Percentiles rank a stretch among this genome's conserved stretches.
phyloP scores from a whole-genome alignment of 768 basidiomycete genomes.

The Tylopilus sp. region DNA sequence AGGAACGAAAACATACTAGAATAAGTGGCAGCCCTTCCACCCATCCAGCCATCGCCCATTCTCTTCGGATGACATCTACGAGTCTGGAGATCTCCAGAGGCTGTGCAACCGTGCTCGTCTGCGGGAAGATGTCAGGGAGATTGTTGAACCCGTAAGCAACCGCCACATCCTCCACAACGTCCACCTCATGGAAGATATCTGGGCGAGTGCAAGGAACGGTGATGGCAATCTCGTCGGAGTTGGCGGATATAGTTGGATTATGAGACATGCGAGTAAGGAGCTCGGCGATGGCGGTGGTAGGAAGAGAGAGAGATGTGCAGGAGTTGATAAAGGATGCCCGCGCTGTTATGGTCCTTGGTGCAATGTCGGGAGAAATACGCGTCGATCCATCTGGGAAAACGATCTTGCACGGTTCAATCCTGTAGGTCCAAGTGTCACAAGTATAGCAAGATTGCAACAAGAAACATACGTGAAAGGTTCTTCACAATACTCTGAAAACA shows the following conservation, averaged over 20 bases:
- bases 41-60: constrained; percentile 96
- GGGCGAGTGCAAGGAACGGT: constrained; percentile 92
- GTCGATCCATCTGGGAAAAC: constrained; percentile 72
- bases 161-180: constrained; percentile 97
- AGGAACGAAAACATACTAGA: constrained; percentile 47
- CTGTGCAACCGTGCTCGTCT: constrained; percentile 92
- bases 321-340: constrained; percentile 93
- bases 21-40: constrained; percentile 93
- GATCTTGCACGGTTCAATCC: constrained; percentile 91
- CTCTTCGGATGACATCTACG: constrained; percentile 79
- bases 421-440: no score
- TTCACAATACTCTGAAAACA: constrained; percentile 97
- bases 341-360: constrained; percentile 65
- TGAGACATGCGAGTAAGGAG: constrained; percentile 87
- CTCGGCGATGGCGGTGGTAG: constrained; percentile 58
- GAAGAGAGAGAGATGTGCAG: constrained; percentile 82
- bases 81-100: constrained; percentile 87
- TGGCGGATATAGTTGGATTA: constrained; percentile 44
- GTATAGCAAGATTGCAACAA: no score
- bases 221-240: constrained; percentile 65
- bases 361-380: constrained; percentile 78
- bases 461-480: constrained; percentile 82
- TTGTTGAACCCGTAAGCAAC: constrained; percentile 99
- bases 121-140: constrained; percentile 85
- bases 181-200: constrained; percentile 97